Evolutionary conservation across 805 yeast genomes (phyloP), one percentile per base, ranked within the genome.

Genomic region (Pichia insulana): DNA sequence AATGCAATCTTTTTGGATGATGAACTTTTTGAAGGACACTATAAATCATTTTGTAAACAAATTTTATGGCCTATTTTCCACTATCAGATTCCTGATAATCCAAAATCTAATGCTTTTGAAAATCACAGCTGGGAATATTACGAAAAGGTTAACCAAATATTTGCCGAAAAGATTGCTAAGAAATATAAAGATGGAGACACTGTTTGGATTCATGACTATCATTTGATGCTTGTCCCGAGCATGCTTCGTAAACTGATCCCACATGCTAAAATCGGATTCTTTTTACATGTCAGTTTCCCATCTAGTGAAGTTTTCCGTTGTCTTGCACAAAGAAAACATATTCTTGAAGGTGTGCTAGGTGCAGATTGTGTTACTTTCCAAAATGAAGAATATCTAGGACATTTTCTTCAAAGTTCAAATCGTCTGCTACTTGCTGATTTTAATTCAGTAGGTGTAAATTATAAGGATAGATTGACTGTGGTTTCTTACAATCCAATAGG

Each of bases 121-220:
- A 96, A 86, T 50, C 94, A 88, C 58, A 86, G 96, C 1, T 90
- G 97, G 96, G 78, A 78, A 20, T 80, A 82, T 56, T 90, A 90
- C 61, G 77, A 76, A 50, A 63, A 69, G 1, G 70, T 90, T 48
- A 92, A 92, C 55, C 86, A 80, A 58, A 60, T 74, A 36, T 73
- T 89, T 54, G 97, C 97, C 0, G 84, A 88, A 42, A 75, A 74
- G 50, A 70, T 90, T 36, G 74, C 83, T 2, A 73, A 70, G 30
- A 64, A 68, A 1, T 89, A 90, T 61, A 76, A 78, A 51, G 72
- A 71, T 1, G 87, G 83, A 34, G 96, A 90, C 58, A 68, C 77
- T 33, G 71, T 90, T 46, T 92, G 97, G 97, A 70, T 90, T 41
- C 95, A 90, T 59, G 98, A 90, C 62, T 90, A 90, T 58, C 97